Conservation (phyloP, 768 basidiomycete species). For the Tylopilus intermedius region DNA sequence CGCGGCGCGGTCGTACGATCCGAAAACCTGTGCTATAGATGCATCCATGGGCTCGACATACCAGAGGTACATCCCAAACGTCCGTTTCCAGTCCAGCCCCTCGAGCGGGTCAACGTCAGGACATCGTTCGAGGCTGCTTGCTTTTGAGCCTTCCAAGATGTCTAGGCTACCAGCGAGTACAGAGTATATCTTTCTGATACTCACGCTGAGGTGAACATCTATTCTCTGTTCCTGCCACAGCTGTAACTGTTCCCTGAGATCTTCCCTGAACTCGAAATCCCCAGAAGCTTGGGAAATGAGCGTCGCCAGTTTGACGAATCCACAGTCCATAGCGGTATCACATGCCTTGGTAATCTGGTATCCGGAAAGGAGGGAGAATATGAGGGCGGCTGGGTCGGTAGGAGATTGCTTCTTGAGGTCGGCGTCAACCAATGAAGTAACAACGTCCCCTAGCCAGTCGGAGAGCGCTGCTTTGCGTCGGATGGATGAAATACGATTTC, state of each 20-base stretch:
- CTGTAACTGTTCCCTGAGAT: constrained; percentile 68
- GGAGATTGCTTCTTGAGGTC: constrained; percentile 54
- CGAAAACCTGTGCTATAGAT: constrained; percentile 64
- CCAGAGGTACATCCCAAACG: constrained; percentile 89
- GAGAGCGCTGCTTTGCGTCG: constrained; percentile 78
- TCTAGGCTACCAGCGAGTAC: constrained; percentile 74
- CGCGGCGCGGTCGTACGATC: constrained; percentile 48
- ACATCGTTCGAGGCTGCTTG: constrained; percentile 48
- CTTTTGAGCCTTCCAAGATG: constrained; percentile 50
- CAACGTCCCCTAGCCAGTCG: constrained; percentile 75
- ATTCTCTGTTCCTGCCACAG: constrained; percentile 80
- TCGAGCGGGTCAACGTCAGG: constrained; percentile 58
- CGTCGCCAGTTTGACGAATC: constrained; percentile 82
- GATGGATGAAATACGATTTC: constrained; percentile 54
- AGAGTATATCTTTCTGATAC: constrained; percentile 76
- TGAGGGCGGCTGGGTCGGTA: constrained; percentile 42
- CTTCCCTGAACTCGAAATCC: constrained; percentile 65
- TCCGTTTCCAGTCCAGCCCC: constrained; percentile 90
- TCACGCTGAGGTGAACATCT: constrained; percentile 61
- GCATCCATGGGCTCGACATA: constrained; percentile 70
- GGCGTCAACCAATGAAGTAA: constrained; percentile 64
- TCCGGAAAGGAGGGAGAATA: constrained; percentile 80
- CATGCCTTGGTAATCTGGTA: constrained; percentile 85
- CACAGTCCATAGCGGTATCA: constrained; percentile 64
- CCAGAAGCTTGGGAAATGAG: constrained; percentile 84